Base-by-base conservation (phyloP, 306 rosid genomes). In the Betula pendula region DNA sequence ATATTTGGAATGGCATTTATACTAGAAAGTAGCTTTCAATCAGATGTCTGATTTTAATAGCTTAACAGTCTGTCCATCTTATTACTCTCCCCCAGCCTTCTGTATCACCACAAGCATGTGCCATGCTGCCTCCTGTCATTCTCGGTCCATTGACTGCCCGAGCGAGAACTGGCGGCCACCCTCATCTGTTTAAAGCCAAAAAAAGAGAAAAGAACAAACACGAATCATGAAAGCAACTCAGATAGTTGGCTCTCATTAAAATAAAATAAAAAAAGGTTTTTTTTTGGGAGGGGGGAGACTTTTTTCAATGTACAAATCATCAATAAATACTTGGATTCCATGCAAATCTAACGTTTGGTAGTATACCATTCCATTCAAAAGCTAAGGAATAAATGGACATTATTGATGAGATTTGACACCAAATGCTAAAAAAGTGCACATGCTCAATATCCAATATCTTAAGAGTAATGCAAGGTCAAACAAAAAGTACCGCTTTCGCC, bases 401-500 rank as follows among this genome's bases (percentile, higher is more conserved):
- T 42, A 35, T 51, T 47, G 45, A 60, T 62, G 19, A 27, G 52
- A 69, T 49, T 24, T 29, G 52, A 31, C 58, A 73, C 45, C 33
- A 19, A 16, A 12, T 20, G 38, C 45, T 56, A 3, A 17, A 8
- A 42, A 52, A 8, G 56, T 13, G 52, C 8, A 42, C 49, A 48
- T 44, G 50, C 38, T 67, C 17, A 73, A 63, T 42, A 69, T 42
- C 68, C 56, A 51, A 70, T 7, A 27, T 42, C 70, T 13, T 19
- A 70, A 69, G 31, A 77, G 70, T 38, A 43, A 35, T 42, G 29
- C 58, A 43, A 49, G 76, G 47, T 14, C 16, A 69, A 65, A 70
- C 27, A 10, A 45, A 51, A 48, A 72, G 58, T 94, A 94, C 98
- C 97, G 55, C 92, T 92, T 81, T 92, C 97, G 4, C 88, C 97